Percentiles rank a stretch among this genome's conserved stretches.
Conservation (phyloP, 1,139 yeast species). For the Suhomyces taliae region DNA sequence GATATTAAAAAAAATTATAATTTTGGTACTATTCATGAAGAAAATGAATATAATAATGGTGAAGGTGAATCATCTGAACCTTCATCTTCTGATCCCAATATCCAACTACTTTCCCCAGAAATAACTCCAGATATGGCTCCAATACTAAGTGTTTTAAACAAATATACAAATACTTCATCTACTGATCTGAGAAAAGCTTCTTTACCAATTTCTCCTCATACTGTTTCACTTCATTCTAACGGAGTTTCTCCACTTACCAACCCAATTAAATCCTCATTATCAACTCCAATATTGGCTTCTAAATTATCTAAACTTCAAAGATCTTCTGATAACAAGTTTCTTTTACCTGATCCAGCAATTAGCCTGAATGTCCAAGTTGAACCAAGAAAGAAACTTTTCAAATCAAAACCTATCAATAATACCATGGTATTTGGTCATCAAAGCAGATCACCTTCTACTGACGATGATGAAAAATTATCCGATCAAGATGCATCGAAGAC, state of each 20-base stretch:
- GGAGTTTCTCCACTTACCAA: conserved; percentile 15
- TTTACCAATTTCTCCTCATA: conserved; percentile 14
- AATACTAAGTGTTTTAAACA: conserved; percentile 29
- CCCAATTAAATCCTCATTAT: conserved; percentile 10
- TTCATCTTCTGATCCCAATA: conserved; percentile 4
- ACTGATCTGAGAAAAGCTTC: conserved; percentile 12
- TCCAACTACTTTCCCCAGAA: conserved; percentile 43
- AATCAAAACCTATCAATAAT: conserved; percentile 25
- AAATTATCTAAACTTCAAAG: conserved; percentile 1
- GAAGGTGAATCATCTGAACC: background rate
- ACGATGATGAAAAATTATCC: conserved; percentile 17
- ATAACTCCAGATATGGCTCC: conserved; percentile 48
- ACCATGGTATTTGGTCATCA: conserved; percentile 13
- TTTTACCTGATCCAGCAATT: conserved; percentile 46
- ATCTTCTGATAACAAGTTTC: conserved; percentile 19
- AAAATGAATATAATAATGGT: conserved; percentile 16
- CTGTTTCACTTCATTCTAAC: conserved; percentile 10
- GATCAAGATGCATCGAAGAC: conserved; percentile 45
- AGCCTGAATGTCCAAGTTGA: conserved; percentile 13
- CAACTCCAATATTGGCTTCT: conserved; percentile 7
- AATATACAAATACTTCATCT: conserved; percentile 16
- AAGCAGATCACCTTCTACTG: conserved; percentile 11
- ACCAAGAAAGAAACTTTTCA: conserved; percentile 30
- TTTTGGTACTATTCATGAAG: conserved; percentile 17
- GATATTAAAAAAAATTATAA: conserved; percentile 1